Percentiles rank a stretch among this genome's conserved stretches.
Conservation (phyloP, 2,329 filamentous ascomycete species). For the Penicillium sp. region DNA sequence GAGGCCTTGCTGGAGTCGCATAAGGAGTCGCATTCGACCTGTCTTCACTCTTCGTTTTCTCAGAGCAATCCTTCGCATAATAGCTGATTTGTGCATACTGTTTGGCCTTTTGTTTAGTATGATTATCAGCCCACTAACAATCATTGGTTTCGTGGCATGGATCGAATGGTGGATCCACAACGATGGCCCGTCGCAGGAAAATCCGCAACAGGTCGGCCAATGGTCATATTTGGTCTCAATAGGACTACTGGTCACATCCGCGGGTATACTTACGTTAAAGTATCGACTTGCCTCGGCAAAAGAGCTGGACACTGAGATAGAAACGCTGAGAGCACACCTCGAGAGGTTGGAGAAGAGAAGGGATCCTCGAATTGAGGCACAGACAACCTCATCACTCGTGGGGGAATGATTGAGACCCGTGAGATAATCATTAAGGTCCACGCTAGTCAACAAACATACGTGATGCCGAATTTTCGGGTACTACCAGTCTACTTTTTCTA, state of each 20-base stretch:
- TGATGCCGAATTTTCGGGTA: not conserved
- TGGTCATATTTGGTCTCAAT: slow-evolving; percentile 31
- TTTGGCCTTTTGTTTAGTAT: slow-evolving; percentile 28
- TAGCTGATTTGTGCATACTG: slow-evolving; percentile 16
- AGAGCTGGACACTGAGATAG: slow-evolving; percentile 33
- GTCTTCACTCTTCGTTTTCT: slow-evolving; percentile 10
- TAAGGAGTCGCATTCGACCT: slow-evolving; percentile 4
- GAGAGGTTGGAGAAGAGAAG: slow-evolving; percentile 11
- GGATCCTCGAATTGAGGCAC: not conserved
- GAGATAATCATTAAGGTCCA: not conserved
- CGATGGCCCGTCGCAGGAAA: slow-evolving; percentile 30
- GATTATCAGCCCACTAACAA: slow-evolving; percentile 30
- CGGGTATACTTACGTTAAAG: slow-evolving; percentile 26
- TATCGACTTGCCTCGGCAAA: slow-evolving; percentile 25
- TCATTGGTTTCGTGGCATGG: slow-evolving; percentile 33
- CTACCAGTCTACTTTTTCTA: too few relatives aligned
- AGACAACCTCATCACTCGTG: not conserved
- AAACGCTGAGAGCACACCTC: slow-evolving; percentile 16
- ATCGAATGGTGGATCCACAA: slow-evolving; percentile 33
- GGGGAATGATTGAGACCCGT: not conserved
- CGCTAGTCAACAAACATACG: not conserved
- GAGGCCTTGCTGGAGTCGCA: not conserved
- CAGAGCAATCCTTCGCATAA: slow-evolving; percentile 10
- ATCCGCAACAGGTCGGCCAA: slow-evolving; percentile 32
- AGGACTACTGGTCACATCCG: slow-evolving; percentile 30